Evolutionary conservation across 2,329 filamentous ascomycete genomes (phyloP), one percentile per base, ranked within the genome.

Genomic region (Clonostachys chloroleuca): DNA sequence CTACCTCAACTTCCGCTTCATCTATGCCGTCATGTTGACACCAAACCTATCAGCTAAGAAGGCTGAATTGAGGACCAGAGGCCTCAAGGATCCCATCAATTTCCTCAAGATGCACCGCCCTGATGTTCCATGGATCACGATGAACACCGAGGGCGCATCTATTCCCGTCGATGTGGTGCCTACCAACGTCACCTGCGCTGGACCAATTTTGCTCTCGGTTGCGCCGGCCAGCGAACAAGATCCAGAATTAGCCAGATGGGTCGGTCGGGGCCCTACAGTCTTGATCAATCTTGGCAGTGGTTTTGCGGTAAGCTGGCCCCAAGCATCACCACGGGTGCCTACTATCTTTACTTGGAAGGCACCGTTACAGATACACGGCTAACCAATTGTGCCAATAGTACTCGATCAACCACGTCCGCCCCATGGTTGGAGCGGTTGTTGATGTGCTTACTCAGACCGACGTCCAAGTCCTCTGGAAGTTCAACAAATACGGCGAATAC

Each of bases 1-100:
- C 40, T 65, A 64, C 42, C 50, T 65, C 41, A 62, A 65, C 43
- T 30, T 61, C 7, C 60, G 56, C 36, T 59, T 60, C n/a, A 54
- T 65, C 10, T 57, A 62, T 30, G 51, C 56, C 20, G 50, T 61
- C 34, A 44, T 64, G 37, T 48, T 55, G 7, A 56, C 56, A 6
- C 61, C 61, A 2, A 55, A 55, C 17, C 49, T 60, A 5, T 47
- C 51, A 7, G 52, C 53, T 12, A 58, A 57, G 3, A 53, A 53
- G 3, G 50, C 49, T 18, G 50, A 49, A 6, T 58, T 63, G 24
- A 50, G 48, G 6, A 50, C 55, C 14, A 47, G 44, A 5, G 55
- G 56, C 1, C 44, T 59, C 2, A 16, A 46, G 9, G 48, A 59
- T 18, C 52, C 58, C 12, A 50, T 64, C 18, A 51, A 54, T 34